Base-by-base conservation (phyloP, 495 filamentous ascomycete species). In the Lepidopterella palustris region DNA sequence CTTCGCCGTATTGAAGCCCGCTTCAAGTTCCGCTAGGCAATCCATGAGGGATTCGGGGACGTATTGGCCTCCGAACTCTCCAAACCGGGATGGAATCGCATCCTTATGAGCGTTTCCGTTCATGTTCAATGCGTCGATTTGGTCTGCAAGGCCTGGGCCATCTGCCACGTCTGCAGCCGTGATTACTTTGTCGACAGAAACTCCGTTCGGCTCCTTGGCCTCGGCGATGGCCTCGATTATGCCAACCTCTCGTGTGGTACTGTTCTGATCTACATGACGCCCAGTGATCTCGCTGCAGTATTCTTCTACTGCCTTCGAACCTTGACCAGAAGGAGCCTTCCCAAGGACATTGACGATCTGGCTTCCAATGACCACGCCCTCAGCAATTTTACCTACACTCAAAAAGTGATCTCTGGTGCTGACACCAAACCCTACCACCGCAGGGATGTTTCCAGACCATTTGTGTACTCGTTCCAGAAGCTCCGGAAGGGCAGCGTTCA, bases 11-110 rank as follows among this genome's bases (percentile, higher is more conserved):
- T 95, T 82, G 77, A 99, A 99, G n/a, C 92, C 93, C 9, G 79
- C 77, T 71, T 97, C 92, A 13, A 99, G 83, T 74, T 99, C 85
- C 0, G 84, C 82, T 62, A 99, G 77, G 69, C 93, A 97, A 74
- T 96, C 92, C 91, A 97, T 97, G 27, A 99, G 80, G 5, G 91
- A 91, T 74, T 99, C 93, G 0, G 93, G 95, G 0, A 99, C 92
- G 67, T 97, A 99, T 72, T 97, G 93, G n/a, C 93, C 93, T 65
- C 93, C 93, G 63, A 96, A 99, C 72, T 96, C 89, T 58, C 93
- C 93, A 67, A 99, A 99, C 13, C 92, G 85, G 53, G 88, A 82
- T 2, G 92, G 90, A 29, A 87, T 77, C 55, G 82, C 80, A 32
- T 72, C 76, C 20, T 67, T 72, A 45, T 84, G 76, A 31, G 77